Percentiles rank a stretch among this genome's conserved stretches.
Evolutionary conservation across 805 yeast species (phyloP).

Genomic region (Sporopachydermia lactativora): DNA sequence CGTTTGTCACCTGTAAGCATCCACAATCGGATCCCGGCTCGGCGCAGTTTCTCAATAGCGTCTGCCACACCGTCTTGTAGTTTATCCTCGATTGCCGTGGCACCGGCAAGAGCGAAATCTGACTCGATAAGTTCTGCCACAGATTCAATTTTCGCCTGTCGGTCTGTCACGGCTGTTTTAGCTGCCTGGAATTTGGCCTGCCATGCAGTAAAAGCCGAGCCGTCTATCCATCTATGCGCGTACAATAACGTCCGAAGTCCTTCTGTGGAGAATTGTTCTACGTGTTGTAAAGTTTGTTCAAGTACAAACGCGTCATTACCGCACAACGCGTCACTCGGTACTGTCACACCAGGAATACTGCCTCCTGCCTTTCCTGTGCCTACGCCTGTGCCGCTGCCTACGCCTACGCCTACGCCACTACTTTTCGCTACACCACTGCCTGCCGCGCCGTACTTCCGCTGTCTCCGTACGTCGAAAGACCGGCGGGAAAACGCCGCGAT

Average conservation of each 20-base stretch:
- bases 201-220: conserved; percentile 53
- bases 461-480: not conserved
- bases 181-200: conserved; percentile 55
- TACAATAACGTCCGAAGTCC: conserved; percentile 86
- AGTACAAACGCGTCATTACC: conserved; percentile 62
- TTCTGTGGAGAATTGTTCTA: conserved; percentile 89
- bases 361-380: not conserved
- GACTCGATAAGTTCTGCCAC: conserved; percentile 64
- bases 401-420: not conserved
- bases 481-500: conserved; percentile 2
- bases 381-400: not conserved
- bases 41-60: conserved; percentile 76
- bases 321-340: conserved; percentile 27
- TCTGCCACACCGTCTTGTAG: conserved; percentile 95
- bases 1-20: conserved; percentile 97
- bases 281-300: conserved; percentile 76
- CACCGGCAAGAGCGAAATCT: conserved; percentile 64
- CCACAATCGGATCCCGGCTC: conserved; percentile 95
- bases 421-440: not conserved
- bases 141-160: conserved; percentile 50
- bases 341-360: not conserved
- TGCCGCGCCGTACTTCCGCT: not conserved
- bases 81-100: conserved; percentile 95
- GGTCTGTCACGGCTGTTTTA: conserved; percentile 54
- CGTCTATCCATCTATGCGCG: conserved; percentile 58